Base-by-base conservation (phyloP, 202 grass and related monocot species). In the Setaria italica region DNA sequence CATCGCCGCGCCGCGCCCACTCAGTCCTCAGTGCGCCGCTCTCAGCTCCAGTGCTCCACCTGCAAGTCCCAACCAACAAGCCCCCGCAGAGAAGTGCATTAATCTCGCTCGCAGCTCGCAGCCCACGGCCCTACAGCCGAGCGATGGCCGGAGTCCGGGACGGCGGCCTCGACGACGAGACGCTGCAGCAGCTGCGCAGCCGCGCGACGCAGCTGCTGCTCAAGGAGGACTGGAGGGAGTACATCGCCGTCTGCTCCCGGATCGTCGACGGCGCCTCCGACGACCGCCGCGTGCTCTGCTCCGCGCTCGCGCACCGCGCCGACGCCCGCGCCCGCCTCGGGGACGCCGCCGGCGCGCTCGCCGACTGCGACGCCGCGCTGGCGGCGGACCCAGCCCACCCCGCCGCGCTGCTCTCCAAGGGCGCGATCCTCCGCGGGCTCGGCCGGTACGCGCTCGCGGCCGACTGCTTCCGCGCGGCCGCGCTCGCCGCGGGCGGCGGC, bases 201-300 rank as follows among this genome's bases (percentile, higher is more conserved):
- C 83, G 39, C 68, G 93, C 93, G 43, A 95, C 91, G 49, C 85
- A 89, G 89, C 88, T 95, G 68, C 81, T 95, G 64, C 84, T 94
- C 72, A 93, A 91, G 72, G 91, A 98, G 73, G 86, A 95, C 87
- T 95, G 95, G 95, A 57, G 79, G n/a, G 91, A 91, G 60, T 98
- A 95, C 76, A 90, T 88, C 85, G 86, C 75, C 80, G 93, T 90
- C 66, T 92, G 90, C 86, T 82, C 93, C 63, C 86, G 85, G 59
- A 87, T 98, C 66, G 80, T 98, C 39, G 83, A 81, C 41, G 73
- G 20, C 82, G 37, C 77, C 54, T 65, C 62, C 51, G 48, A 56
- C 34, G 73, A 80, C 76, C 71, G n/a, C 41, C 94, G 86, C 80
- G 69, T 89, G 34, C 91, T 92, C 65, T 88, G 91, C 81, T 82